Evolutionary conservation across 352 stramenopile species (phyloP), one percentile per base, ranked within the genome.

Genomic region (Globisporangium megalacanthum): DNA sequence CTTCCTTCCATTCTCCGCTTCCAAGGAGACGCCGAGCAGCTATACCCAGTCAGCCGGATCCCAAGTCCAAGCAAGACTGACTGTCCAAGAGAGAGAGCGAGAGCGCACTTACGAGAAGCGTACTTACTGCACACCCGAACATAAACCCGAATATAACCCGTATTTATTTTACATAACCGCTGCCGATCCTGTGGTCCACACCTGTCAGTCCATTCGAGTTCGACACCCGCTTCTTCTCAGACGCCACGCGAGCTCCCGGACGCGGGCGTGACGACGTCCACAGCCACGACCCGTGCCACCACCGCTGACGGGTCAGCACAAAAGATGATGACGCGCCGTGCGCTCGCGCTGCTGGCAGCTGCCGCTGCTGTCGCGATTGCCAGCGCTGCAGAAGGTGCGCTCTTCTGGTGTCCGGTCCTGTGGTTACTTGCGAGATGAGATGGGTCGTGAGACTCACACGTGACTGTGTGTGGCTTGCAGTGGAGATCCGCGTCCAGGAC

Each of bases 401-500:
- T 41, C 11, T 47, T 35, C 37, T 29, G 25, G 50, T 8, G 19
- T 6, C 15, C 6, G 42, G 3, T 13, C 10, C 0, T 35, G 33
- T 46, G 46, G 20, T 11, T 13, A 8, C 20, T 46, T 11, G 14
- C 41, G 17, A 20, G n/a, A 8, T 11, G 41, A 47, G 15, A 9
- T 1, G 17, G 20, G 6, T 6, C 1, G n/a, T 20, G 22, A 8
- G 22, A 35, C 44, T 49, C 44, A 49, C 15, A 31, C 15, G 13
- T 44, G 20, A 20, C 19, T 56, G n/a, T 4, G 0, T 15, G 65
- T 66, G 49, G 51, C 6, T 57, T 31, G 59, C 69, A 33, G 65
- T 86, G 31, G 74, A 88, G 65, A 86, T 90, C 56, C 69, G 62
- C n/a, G 75, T 84, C 13, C 73, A 87, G 46, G 75, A 86, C 54